A percentile compares a stretch with the other conserved stretches of the same genome.
Evolutionary conservation across 2,329 filamentous ascomycete species (phyloP).

Genomic region (Byssochlamys sp.): DNA sequence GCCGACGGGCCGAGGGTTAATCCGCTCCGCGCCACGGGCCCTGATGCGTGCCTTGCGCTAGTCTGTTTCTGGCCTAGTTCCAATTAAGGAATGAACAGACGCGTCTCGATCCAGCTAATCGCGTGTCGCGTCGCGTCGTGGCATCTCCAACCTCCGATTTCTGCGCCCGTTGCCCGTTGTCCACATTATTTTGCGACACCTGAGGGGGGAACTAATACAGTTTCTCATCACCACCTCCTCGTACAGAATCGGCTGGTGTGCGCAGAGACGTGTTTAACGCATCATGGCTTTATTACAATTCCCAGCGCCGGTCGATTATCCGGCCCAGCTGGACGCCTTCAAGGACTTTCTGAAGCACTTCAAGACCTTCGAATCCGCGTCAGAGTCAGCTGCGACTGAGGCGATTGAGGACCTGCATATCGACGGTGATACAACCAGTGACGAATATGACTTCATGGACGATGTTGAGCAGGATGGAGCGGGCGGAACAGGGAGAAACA

Average conservation of each 20-base stretch:
- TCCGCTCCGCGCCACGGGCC: constrained; percentile 23
- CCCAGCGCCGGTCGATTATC: constrained; percentile 73
- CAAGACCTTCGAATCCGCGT: constrained; percentile 62
- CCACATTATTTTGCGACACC: background rate
- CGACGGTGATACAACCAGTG: constrained; percentile 73
- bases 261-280: constrained; percentile 8
- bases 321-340: constrained; percentile 68
- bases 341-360: constrained; percentile 79
- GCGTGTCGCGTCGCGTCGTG: constrained; percentile 20
- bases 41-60: constrained; percentile 10
- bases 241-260: background rate
- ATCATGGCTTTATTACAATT: constrained; percentile 78
- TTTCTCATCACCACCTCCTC: background rate
- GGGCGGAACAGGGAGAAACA: constrained; percentile 38
- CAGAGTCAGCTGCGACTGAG: constrained; percentile 60
- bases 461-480: constrained; percentile 52
- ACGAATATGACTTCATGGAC: constrained; percentile 90
- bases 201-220: background rate
- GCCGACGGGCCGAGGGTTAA: constrained; percentile 21
- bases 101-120: constrained; percentile 8
- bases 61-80: constrained; percentile 8
- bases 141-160: constrained; percentile 10
- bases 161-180: background rate
- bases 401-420: constrained; percentile 78
- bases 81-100: constrained; percentile 10